phyloP scores from a whole-genome alignment of 352 stramenopile species.

The Globisporangium irregulare region DNA sequence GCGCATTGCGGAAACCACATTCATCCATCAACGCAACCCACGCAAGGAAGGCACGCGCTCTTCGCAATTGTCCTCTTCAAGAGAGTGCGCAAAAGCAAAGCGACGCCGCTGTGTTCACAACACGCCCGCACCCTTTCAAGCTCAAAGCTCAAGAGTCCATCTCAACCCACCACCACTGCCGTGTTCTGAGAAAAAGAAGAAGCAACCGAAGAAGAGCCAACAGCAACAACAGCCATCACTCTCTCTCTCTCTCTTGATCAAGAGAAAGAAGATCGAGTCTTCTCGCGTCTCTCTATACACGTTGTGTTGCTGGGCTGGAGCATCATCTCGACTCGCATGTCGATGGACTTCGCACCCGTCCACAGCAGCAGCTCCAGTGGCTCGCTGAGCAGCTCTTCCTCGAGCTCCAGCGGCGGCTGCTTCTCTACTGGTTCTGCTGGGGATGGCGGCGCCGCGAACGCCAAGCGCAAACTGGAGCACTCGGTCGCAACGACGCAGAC shows the following conservation, averaged over 20 bases:
- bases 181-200: constrained; percentile 6
- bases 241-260: not conserved
- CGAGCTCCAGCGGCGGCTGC: constrained; percentile 15
- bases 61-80: too few relatives aligned
- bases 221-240: not conserved
- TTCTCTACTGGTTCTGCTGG: constrained; percentile 4
- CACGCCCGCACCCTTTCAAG: constrained; percentile 3
- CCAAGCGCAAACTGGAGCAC: constrained; percentile 66
- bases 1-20: constrained; percentile 10
- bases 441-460: constrained; percentile 38
- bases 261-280: not conserved
- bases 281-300: constrained; percentile 7
- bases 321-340: not conserved
- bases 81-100: not conserved
- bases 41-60: too few relatives aligned
- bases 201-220: constrained; percentile 1
- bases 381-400: constrained; percentile 6
- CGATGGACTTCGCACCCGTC: constrained; percentile 33
- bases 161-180: not conserved
- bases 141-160: not conserved
- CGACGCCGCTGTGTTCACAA: too few relatives aligned
- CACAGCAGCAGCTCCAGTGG: not conserved
- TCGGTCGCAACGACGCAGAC: constrained; percentile 4
- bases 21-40: not conserved
- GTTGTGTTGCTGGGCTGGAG: not conserved